These are phyloP conservation scores for Tilletia indica DNA, from an alignment of 1,284 basidiomycete genomes.

Conservation along the genomic window DNA sequence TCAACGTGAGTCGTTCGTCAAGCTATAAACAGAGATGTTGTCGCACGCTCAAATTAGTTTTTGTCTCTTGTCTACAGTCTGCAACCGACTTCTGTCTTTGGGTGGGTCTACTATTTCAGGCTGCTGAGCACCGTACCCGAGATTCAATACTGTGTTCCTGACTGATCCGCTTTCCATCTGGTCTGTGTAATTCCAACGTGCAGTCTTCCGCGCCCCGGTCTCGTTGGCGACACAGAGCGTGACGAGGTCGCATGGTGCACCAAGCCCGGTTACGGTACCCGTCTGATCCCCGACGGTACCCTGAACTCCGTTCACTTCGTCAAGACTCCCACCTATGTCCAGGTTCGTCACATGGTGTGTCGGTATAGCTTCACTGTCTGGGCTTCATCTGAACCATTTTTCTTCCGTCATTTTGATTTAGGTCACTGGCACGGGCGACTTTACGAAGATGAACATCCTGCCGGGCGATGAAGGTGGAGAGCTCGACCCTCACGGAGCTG, in stretches of 20 bases:
- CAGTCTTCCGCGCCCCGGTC: slow-evolving; percentile 28
- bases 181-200: not conserved
- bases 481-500: slow-evolving; percentile 61
- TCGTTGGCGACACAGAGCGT: slow-evolving; percentile 47
- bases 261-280: slow-evolving; percentile 47
- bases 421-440: slow-evolving; percentile 56
- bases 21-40: not conserved
- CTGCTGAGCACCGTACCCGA: not conserved
- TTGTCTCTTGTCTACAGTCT: not conserved
- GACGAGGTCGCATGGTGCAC: slow-evolving; percentile 52
- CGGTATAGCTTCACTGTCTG: no score
- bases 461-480: slow-evolving; percentile 59
- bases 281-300: slow-evolving; percentile 52
- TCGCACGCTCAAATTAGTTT: not conserved
- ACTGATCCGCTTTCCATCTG: not conserved
- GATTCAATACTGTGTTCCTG: not conserved
- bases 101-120: slow-evolving; percentile 20
- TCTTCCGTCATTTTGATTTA: no score
- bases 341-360: slow-evolving; percentile 37
- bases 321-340: slow-evolving; percentile 51
- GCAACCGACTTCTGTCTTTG: slow-evolving; percentile 37
- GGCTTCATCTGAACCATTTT: no score
- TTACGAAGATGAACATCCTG: slow-evolving; percentile 57
- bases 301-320: slow-evolving; percentile 51
- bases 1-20: slow-evolving; percentile 16